These are phyloP conservation scores for Hyaloscypha finlandica DNA, from an alignment of 495 filamentous ascomycete species.

Conservation along the genomic window DNA sequence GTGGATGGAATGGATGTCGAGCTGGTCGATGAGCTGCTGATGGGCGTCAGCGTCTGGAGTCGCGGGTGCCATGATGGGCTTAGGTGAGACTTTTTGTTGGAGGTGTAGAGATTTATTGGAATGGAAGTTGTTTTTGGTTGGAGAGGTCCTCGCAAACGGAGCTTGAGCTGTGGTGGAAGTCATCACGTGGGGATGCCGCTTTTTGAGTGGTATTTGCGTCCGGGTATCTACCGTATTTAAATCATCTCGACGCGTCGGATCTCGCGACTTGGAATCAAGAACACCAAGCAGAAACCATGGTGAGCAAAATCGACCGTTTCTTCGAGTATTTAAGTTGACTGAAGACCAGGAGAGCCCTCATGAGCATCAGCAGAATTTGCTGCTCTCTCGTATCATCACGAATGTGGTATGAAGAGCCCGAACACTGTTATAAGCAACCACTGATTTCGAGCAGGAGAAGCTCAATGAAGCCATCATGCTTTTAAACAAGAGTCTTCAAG, in stretches of 20 bases:
- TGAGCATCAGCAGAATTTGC: conserved; percentile 92
- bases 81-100: not conserved
- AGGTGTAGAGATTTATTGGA: conserved; percentile 12
- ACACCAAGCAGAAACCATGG: conserved; percentile 19
- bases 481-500: conserved; percentile 89
- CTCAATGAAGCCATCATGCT: conserved; percentile 92
- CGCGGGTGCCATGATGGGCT: conserved; percentile 27
- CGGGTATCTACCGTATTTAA: not conserved
- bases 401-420: conserved; percentile 73
- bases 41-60: conserved; percentile 38
- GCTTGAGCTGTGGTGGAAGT: not conserved
- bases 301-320: conserved; percentile 1
- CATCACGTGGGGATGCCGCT: conserved; percentile 20
- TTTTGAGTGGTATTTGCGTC: not conserved
- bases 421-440: conserved; percentile 14
- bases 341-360: conserved; percentile 83
- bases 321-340: not conserved
- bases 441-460: conserved; percentile 70
- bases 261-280: conserved; percentile 12
- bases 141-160: conserved; percentile 6
- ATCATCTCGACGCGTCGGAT: conserved; percentile 24
- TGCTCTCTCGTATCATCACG: conserved; percentile 93
- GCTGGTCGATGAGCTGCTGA: conserved; percentile 69
- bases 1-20: conserved; percentile 80
- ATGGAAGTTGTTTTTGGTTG: not conserved